These are phyloP conservation scores for thale cress (Arabidopsis thaliana) DNA, from an alignment of 345 rosid genomes.

Conservation along the genomic window TAIR10.1 NC_003076.8:161001-161500, in stretches of 20 bases:
- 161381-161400: constrained; percentile 2
- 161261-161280: constrained; percentile 9
- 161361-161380: neutral
- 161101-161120: neutral
- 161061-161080: neutral
- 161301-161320: neutral
- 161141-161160: neutral
- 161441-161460: neutral
- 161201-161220: neutral
- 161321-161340: neutral
- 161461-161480: neutral
- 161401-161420: too few relatives aligned
- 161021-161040: neutral
- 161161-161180: neutral
- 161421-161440: neutral
- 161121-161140: neutral
- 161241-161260: neutral
- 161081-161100: neutral
- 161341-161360: constrained; percentile 4
- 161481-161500: neutral
- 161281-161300: neutral
- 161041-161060: neutral
- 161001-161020: neutral
- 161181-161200: neutral
- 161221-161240: neutral